Conservation (phyloP, 1,284 basidiomycete genomes). For the Phellopilus nigrolimitatus region DNA sequence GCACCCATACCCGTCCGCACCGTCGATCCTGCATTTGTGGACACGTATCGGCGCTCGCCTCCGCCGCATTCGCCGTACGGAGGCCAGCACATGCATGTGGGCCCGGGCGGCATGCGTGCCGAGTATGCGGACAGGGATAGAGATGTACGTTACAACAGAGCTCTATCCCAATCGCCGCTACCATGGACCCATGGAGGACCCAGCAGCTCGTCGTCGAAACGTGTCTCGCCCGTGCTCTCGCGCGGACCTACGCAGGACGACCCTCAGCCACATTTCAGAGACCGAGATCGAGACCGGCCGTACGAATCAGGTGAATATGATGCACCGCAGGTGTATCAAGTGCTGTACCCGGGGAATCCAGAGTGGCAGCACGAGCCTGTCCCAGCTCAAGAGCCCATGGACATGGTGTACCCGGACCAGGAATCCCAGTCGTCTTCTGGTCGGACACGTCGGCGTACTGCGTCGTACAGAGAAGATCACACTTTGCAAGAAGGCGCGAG, state of each 20-base stretch:
- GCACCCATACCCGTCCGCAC: slow-evolving; percentile 17
- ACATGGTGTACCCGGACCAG: slow-evolving; percentile 4
- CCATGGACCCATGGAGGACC: slow-evolving; percentile 8
- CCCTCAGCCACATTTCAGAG: slow-evolving; percentile 5
- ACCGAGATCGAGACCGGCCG: slow-evolving; percentile 7
- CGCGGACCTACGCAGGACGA: slow-evolving; percentile 12
- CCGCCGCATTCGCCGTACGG: slow-evolving; percentile 7
- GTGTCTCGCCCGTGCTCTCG: slow-evolving; percentile 11
- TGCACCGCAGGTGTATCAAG: slow-evolving; percentile 4
- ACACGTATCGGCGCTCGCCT: slow-evolving; percentile 14
- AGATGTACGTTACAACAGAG: background rate
- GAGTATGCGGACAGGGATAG: background rate
- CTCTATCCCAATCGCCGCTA: background rate
- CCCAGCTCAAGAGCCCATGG: background rate
- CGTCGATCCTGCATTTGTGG: slow-evolving; percentile 13
- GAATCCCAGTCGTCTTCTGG: background rate
- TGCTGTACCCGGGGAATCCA: background rate
- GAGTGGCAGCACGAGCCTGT: slow-evolving; percentile 5
- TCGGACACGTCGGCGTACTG: slow-evolving; percentile 8
- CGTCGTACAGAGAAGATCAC: slow-evolving; percentile 1
- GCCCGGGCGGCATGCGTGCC: background rate
- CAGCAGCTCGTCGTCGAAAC: slow-evolving; percentile 10
- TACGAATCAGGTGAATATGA: slow-evolving; percentile 14
- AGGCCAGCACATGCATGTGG: background rate
- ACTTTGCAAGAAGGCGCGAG: slow-evolving; percentile 34